These are phyloP conservation scores for Xerocomus potaroensis DNA, from an alignment of 768 basidiomycete species.

Conservation along the genomic window DNA sequence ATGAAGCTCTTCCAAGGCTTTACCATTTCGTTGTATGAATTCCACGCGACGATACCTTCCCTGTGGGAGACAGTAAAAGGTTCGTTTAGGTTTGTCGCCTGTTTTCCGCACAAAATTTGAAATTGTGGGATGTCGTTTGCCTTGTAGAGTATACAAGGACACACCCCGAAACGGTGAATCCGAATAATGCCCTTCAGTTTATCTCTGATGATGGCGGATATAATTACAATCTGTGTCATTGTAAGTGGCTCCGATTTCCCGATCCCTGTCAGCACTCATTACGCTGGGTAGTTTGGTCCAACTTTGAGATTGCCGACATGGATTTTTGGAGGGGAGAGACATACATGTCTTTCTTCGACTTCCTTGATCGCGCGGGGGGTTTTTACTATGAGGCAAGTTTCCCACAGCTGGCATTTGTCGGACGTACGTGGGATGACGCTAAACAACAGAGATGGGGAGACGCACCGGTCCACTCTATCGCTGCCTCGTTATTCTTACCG, in stretches of 20 bases:
- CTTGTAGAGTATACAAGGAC: slow-evolving; percentile 22
- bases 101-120: no score
- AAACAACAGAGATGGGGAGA: slow-evolving; percentile 80
- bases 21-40: slow-evolving; percentile 61
- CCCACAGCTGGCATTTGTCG: neutral
- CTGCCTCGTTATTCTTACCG: slow-evolving; percentile 81
- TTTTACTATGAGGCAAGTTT: slow-evolving; percentile 80
- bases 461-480: slow-evolving; percentile 88
- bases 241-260: slow-evolving; percentile 30
- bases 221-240: slow-evolving; percentile 63
- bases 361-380: slow-evolving; percentile 74
- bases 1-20: slow-evolving; percentile 38
- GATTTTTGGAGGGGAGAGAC: slow-evolving; percentile 83
- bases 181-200: slow-evolving; percentile 55
- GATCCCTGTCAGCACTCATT: slow-evolving; percentile 1
- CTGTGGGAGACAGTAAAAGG: slow-evolving; percentile 62
- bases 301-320: slow-evolving; percentile 87
- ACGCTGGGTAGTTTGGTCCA: slow-evolving; percentile 72
- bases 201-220: slow-evolving; percentile 61
- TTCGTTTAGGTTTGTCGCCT: slow-evolving; percentile 33
- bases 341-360: slow-evolving; percentile 81
- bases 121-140: neutral
- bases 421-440: neutral
- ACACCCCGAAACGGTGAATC: slow-evolving; percentile 49
- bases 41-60: slow-evolving; percentile 55